Evolutionary conservation across 106 monocot species (phyloP), one percentile per base, ranked within the genome.

Genomic region (Dendrobium chrysotoxum): DNA sequence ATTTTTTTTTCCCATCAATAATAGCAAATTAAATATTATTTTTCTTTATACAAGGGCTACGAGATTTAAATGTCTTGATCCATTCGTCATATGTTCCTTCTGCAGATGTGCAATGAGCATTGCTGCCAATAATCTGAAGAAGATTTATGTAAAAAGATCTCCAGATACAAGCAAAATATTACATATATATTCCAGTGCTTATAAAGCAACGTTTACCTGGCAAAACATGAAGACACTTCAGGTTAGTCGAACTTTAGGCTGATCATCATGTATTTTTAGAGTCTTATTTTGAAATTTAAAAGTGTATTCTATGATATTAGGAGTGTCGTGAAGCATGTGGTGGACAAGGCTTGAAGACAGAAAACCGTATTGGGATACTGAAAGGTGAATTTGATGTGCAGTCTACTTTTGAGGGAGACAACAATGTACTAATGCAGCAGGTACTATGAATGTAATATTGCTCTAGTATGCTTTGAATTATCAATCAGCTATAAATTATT

Each of bases 241-340:
- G 94, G 94, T 92, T 44, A 55, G 20, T 39, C 20, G 8, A 21
- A 57, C 78, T 10, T 61, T 21, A 28, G 16, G 4, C 30, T 2
- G 30, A 77, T 30, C 57, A 28, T 77, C 28, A 25, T 78, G 12
- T 35, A 15, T 50, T 50, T 15, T 50, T 15, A 54, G 28, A 47
- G 28, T 30, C 17, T 77, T 26, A 28, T 61, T 61, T 61, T 61
- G 47, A 50, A 28, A 77, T 53, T 54, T n/a, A 15, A 28, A 3
- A 44, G 44, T 44, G 8, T 12, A 46, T 30, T 53, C 23, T 28
- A n/a, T 42, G 73, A 18, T 81, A 79, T 68, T 54, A 94, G 95
- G 95, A 99, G 81, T 99, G 98, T 47, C 95, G 98, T 76, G 98
- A 99, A 82, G 93, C 98, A 53, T 95, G 95, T 85, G 95, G 98